Conservation (phyloP, 2,329 filamentous ascomycete genomes). For the Cladorrhinum sp. region DNA sequence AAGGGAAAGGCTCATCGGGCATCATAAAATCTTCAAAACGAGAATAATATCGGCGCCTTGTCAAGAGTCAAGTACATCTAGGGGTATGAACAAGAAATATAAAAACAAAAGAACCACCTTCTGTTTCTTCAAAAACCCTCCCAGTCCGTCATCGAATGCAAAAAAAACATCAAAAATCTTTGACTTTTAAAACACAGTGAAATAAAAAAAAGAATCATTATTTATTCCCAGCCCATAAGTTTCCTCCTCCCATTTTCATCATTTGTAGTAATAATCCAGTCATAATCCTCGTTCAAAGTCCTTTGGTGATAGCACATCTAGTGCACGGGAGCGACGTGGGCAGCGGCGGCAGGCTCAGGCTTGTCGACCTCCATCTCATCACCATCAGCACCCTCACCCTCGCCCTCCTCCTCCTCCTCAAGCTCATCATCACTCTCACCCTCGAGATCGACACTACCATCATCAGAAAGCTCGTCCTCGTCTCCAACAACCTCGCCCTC, state of each 20-base stretch:
- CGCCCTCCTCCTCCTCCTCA: constrained; percentile 34
- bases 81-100: not conserved
- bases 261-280: not conserved
- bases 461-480: constrained; percentile 39
- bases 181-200: not conserved
- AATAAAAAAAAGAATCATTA: too few species aligned
- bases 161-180: constrained; percentile 3
- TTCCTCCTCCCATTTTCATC: not conserved
- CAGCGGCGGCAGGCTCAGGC: constrained; percentile 19
- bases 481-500: constrained; percentile 33
- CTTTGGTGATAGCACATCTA: not conserved
- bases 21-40: too few species aligned
- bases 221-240: not conserved
- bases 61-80: not conserved
- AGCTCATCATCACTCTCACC: constrained; percentile 40
- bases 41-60: constrained; percentile 4
- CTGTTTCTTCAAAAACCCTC: not conserved
- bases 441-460: constrained; percentile 39
- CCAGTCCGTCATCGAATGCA: constrained; percentile 1
- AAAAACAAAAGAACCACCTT: not conserved
- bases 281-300: not conserved
- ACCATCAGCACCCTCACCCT: constrained; percentile 29
- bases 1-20: too few species aligned
- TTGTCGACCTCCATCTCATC: constrained; percentile 39
- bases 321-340: constrained; percentile 17